phyloP scores from a whole-genome alignment of 306 rosid species.

The Cucumis hystrix region DNA sequence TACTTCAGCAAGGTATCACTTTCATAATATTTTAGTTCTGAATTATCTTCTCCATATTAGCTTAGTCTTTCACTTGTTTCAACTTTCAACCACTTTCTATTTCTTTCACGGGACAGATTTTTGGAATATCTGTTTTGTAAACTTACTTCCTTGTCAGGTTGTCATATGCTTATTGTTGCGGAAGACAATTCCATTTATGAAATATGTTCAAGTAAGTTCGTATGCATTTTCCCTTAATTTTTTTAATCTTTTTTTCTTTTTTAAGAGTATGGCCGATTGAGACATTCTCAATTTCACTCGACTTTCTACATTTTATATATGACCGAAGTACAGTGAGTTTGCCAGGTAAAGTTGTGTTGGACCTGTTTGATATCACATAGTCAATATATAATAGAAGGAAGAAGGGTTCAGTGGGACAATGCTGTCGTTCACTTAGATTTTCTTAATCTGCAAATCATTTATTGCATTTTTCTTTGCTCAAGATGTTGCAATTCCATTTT shows the following conservation, averaged over 20 bases:
- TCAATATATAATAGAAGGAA: neutral
- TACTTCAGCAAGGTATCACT: conserved; percentile 83
- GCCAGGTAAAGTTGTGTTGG: neutral
- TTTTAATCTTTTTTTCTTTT: neutral
- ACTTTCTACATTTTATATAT: neutral
- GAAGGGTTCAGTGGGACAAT: neutral
- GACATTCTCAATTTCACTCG: neutral
- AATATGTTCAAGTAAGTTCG: conserved; percentile 72
- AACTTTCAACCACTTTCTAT: neutral
- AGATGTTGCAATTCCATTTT: neutral
- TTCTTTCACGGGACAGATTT: neutral
- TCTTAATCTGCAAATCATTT: neutral
- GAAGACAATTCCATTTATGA: conserved; percentile 88
- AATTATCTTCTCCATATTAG: neutral
- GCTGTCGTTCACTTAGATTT: neutral
- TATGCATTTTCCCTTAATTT: neutral
- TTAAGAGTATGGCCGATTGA: neutral
- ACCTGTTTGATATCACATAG: neutral
- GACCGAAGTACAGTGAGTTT: neutral
- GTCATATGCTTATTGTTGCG: conserved; percentile 89
- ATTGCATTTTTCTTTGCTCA: neutral
- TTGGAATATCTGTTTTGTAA: neutral
- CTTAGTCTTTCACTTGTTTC: neutral
- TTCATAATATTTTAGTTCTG: neutral
- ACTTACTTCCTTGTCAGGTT: conserved; percentile 50